Evolutionary conservation across 73 alveolate species (phyloP).

Genomic region (Paramecium caudatum): DNA sequence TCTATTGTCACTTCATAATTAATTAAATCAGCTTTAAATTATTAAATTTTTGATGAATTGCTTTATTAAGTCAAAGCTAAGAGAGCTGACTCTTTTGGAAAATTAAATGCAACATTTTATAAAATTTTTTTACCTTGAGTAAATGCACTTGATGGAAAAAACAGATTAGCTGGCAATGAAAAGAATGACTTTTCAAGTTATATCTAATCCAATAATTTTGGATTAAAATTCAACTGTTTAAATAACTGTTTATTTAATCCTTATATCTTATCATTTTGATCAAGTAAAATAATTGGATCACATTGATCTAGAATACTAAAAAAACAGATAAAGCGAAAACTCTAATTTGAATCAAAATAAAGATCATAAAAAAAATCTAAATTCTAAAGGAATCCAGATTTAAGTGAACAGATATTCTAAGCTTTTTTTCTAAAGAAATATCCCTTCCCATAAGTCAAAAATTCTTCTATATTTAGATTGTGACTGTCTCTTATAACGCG

Average conservation of each 20-base stretch:
- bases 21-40: too few relatives aligned
- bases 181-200: not conserved
- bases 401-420: not conserved
- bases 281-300: not conserved
- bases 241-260: conserved; percentile 15
- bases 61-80: too few relatives aligned
- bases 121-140: too few relatives aligned
- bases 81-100: not conserved
- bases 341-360: not conserved
- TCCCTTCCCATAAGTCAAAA: not conserved
- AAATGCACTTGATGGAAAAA: too few relatives aligned
- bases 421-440: not conserved
- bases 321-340: not conserved
- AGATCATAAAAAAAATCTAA: not conserved
- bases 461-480: not conserved
- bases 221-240: not conserved
- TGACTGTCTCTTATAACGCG: not conserved
- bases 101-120: too few relatives aligned
- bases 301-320: not conserved
- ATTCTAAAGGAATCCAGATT: not conserved
- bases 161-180: not conserved
- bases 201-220: not conserved
- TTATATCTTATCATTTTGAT: not conserved
- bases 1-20: not conserved
- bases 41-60: too few relatives aligned